Evolutionary conservation across 1,284 basidiomycete species (phyloP), one percentile per base, ranked within the genome.

Genomic region (Sporisorium graminicola): DNA sequence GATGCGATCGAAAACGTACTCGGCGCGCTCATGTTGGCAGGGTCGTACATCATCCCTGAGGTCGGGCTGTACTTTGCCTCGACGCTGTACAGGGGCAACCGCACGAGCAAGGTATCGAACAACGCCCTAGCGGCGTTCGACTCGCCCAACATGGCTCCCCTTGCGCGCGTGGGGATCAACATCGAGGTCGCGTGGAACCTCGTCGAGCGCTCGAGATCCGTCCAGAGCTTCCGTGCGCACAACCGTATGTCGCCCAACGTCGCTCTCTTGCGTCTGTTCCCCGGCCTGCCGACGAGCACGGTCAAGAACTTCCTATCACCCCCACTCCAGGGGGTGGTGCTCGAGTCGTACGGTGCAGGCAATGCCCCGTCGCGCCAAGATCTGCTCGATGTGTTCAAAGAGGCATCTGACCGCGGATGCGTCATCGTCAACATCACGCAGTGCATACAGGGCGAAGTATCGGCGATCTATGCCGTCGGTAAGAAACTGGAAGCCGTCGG

Each of bases 391-490:
- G 91, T 90, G 0, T 88, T 96, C 63, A 90, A 90, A 73, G 90
- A 92, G 59, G 94, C 94, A 0, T 92, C 92, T 63, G 90, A 92
- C 57, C 89, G 92, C 2, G 94, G 93, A 5, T 89, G 95, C 1
- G 90, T 96, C 40, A 90, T 97, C 52, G 94, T 97, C 52, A 94
- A 94, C 13, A 94, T 96, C 64, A 92, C 93, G 0, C 94, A 97
- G 82, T 96, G 95, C 83, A 86, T 91, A 16, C 94, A 92, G 83
- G 78, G 81, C 35, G 74, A 82, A 49, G 57, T 78, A n/a, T 79
- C 78, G 40, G 84, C 84, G 24, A 86, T 86, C 51, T 95, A 96
- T 79, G 92, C 93, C 82, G 92, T 93, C 16, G 94, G 94, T 7
- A 89, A 91, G 73, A 90, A 90, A 5, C 87, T 97, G 8, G 87